Conservation (phyloP, 2,329 filamentous ascomycete species). For the Apiospora kogelbergensis region DNA sequence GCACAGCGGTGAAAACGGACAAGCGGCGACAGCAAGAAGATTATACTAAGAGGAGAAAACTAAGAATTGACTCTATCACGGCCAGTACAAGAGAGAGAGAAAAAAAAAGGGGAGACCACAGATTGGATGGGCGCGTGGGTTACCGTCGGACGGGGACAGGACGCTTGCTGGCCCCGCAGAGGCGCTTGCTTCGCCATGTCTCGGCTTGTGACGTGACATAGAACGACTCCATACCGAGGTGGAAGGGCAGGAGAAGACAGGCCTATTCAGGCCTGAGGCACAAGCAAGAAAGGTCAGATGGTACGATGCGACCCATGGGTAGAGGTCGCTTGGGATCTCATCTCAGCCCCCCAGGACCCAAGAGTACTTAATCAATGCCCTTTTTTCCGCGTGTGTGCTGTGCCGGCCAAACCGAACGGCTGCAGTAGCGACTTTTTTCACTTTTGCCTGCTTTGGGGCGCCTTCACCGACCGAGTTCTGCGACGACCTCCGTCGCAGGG, state of each 20-base stretch:
- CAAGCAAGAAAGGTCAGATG: not conserved
- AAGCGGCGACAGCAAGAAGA: not conserved
- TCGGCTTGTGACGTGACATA: slow-evolving; percentile 1
- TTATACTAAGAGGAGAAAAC: slow-evolving; percentile 1
- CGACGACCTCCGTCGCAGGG: slow-evolving; percentile 13
- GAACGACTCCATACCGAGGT: slow-evolving; percentile 2
- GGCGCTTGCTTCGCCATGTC: slow-evolving; percentile 5
- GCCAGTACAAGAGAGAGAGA: not conserved
- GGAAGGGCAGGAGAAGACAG: too few relatives aligned
- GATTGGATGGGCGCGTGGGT: not conserved
- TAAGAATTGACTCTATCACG: not conserved
- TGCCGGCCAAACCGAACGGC: slow-evolving; percentile 2
- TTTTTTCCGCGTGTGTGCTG: not conserved
- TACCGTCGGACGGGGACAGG: not conserved
- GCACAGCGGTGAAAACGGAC: not conserved
- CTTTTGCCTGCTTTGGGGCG: not conserved
- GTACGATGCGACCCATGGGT: not conserved
- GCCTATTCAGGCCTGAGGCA: too few relatives aligned
- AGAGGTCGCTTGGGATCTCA: not conserved
- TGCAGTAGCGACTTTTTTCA: not conserved
- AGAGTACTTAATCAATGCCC: not conserved
- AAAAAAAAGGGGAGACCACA: not conserved
- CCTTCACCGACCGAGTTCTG: slow-evolving; percentile 12
- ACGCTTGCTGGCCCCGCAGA: not conserved
- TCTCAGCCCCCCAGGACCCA: not conserved